Evolutionary conservation across 2,329 filamentous ascomycete genomes (phyloP), one percentile per base, ranked within the genome.

Genomic region (Nakataea oryzae): DNA sequence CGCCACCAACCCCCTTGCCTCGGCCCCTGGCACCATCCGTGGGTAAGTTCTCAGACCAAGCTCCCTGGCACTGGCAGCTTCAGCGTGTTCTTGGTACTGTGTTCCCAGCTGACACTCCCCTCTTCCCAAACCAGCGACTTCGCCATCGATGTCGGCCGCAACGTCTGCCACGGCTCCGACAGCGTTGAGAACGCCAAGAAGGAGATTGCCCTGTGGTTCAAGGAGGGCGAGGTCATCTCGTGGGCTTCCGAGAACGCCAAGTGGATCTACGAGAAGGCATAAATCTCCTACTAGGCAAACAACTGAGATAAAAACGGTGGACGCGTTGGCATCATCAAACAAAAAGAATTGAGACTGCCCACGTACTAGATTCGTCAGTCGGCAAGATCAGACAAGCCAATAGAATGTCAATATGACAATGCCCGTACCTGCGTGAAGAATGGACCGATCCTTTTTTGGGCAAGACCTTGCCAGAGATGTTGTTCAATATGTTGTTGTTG

Each of bases 111-210:
- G 34, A 58, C 30, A 2, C 13, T 32, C 24, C 17, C 30, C 27
- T 17, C 58, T 50, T 17, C n/a, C n/a, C 21, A n/a, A 17, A n/a
- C 41, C 71, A 86, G 87, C 76, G 89, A 93, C 82, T 92, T 78
- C 76, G 88, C 89, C 75, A 89, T 93, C 70, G 87, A 91, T 73
- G 88, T 92, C 76, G 95, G 95, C 81, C 91, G 93, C 79, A 99
- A 99, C 85, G 92, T 97, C 82, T 97, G 93, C 90, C 95, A 99
- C 88, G 95, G 95, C 77, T 97, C 92, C 79, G 95, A 99, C 86
- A 87, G 85, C 76, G 93, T 99, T 80, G 95, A 99, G 87, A 96
- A 86, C 83, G 95, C 95, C 81, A 86, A 97, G 89, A 97, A 97
- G 90, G 95, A 99, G 86, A 99, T 99, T 76, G 89, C 88, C 74